Conservation (phyloP, 1,139 yeast genomes). For the Hemisphaericaspora lyxosophila region DNA sequence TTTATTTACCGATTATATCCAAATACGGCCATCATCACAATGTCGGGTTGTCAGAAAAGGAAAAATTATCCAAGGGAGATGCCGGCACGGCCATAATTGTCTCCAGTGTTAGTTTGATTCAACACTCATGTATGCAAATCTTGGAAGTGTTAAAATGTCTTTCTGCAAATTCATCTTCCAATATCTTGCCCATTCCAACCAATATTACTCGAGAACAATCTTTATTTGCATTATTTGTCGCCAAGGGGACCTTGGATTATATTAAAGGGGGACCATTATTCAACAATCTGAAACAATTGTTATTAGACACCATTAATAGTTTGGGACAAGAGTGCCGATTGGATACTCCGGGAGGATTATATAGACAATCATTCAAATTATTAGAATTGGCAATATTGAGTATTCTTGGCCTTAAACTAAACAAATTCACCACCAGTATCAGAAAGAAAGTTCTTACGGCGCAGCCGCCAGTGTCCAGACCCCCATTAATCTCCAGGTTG, state of each 20-base stretch:
- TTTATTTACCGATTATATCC: constrained; percentile 72
- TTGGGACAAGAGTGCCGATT: constrained; percentile 50
- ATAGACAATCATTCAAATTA: constrained; percentile 53
- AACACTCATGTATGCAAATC: constrained; percentile 71
- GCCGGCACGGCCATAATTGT: constrained; percentile 28
- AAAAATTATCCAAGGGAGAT: constrained; percentile 30
- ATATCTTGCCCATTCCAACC: constrained; percentile 62
- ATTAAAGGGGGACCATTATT: constrained; percentile 81
- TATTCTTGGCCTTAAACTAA: constrained; percentile 40
- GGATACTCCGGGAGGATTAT: constrained; percentile 60
- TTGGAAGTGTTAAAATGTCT: constrained; percentile 58
- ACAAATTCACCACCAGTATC: constrained; percentile 15
- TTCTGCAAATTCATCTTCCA: constrained; percentile 33
- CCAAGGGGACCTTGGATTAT: constrained; percentile 79
- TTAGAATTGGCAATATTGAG: constrained; percentile 59
- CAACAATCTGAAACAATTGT: constrained; percentile 61
- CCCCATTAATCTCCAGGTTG: constrained; percentile 24
- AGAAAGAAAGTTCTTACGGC: constrained; percentile 20
- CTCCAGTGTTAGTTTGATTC: constrained; percentile 58
- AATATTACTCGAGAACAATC: constrained; percentile 71
- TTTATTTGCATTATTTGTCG: constrained; percentile 65
- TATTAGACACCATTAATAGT: constrained; percentile 49
- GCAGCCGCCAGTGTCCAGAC: too few species aligned
- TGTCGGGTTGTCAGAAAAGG: constrained; percentile 45
- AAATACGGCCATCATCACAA: constrained; percentile 46